Conservation (phyloP, 345 rosid species). For the Salix suchowensis region DNA sequence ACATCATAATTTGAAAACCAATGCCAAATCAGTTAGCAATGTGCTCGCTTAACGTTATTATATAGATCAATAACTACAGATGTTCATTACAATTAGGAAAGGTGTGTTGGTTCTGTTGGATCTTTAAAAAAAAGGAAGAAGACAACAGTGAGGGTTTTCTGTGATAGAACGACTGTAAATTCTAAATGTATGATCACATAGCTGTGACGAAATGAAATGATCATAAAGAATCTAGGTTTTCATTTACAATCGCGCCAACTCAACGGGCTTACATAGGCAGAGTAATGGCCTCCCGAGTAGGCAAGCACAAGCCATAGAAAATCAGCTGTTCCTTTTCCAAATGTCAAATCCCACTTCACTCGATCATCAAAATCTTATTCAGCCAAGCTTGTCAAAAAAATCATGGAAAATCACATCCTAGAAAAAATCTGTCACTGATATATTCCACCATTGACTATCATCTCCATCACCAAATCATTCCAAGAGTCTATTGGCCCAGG, state of each 20-base stretch:
- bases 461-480: constrained; percentile 38
- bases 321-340: neutral
- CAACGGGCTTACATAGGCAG: neutral
- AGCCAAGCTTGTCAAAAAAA: neutral
- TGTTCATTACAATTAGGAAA: neutral
- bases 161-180: neutral
- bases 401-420: neutral
- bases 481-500: constrained; percentile 47
- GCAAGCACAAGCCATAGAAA: neutral
- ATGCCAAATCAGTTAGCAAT: neutral
- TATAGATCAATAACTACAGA: neutral
- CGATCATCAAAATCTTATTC: neutral
- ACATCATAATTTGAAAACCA: neutral
- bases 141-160: neutral
- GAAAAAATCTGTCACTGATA: neutral
- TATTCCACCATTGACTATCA: constrained; percentile 8
- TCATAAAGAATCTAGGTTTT: too few species aligned
- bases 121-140: neutral
- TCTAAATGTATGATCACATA: neutral
- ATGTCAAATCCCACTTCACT: neutral
- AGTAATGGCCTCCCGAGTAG: neutral
- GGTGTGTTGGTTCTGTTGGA: neutral
- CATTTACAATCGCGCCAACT: neutral
- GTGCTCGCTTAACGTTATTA: neutral
- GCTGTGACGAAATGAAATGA: too few species aligned